Evolutionary conservation across 805 yeast species (phyloP).

Genomic region (Lachancea quebecensis): DNA sequence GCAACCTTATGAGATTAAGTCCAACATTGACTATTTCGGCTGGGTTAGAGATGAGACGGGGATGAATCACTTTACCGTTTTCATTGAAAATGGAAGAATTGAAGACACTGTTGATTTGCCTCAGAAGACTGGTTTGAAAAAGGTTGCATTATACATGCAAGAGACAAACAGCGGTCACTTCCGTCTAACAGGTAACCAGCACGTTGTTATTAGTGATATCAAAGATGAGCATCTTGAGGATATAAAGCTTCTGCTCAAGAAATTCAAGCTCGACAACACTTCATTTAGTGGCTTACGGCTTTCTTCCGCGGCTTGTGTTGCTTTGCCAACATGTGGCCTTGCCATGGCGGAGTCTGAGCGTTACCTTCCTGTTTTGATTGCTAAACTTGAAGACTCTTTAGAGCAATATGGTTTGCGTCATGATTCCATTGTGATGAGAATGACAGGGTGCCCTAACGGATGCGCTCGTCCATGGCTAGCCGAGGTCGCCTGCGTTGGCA

Average conservation of each 20-base stretch:
- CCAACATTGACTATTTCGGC: conserved; percentile 87
- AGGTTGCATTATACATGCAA: conserved; percentile 64
- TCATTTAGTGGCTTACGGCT: conserved; percentile 77
- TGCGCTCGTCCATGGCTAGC: conserved; percentile 99
- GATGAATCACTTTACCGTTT: conserved; percentile 83
- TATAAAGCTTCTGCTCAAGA: conserved; percentile 56
- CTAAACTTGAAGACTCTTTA: conserved; percentile 75
- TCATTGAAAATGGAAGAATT: conserved; percentile 93
- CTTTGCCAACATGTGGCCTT: conserved; percentile 96
- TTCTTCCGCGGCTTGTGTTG: conserved; percentile 94
- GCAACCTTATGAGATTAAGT: conserved; percentile 66
- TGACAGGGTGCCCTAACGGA: conserved; percentile 99
- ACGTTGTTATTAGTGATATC: conserved; percentile 68
- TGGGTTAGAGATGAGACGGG: conserved; percentile 87
- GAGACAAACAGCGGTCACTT: conserved; percentile 68
- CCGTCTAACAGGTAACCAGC: conserved; percentile 95
- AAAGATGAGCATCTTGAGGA: conserved; percentile 57
- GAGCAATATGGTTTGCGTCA: conserved; percentile 92
- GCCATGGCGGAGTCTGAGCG: conserved; percentile 99
- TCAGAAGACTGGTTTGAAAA: conserved; percentile 78
- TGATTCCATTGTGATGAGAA: conserved; percentile 91
- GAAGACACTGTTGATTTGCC: conserved; percentile 88
- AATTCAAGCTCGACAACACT: conserved; percentile 78
- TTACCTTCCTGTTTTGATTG: conserved; percentile 67
- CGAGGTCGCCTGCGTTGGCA: conserved; percentile 91